Base-by-base conservation (phyloP, 1,284 basidiomycete genomes). In the Exsudoporus floridanus region DNA sequence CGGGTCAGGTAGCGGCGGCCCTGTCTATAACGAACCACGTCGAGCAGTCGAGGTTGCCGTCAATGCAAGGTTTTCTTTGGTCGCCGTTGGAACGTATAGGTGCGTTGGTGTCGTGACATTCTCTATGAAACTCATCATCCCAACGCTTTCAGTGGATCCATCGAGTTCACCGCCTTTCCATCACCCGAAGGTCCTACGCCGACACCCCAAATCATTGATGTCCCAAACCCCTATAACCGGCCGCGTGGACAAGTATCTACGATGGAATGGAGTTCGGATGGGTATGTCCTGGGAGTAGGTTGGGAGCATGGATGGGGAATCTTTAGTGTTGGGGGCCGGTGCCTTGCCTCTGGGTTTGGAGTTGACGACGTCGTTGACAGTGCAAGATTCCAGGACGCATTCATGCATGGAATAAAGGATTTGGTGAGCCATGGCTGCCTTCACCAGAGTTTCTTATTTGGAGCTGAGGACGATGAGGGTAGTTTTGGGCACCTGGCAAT, bases 211-310 rank as follows among this genome's bases (percentile, higher is more conserved):
- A 67, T 69, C 57, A 62, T 90, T 47, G 69, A 81, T 37, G 69
- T 85, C 39, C 83, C 84, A 7, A 80, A 80, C 55, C 74, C 80
- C 36, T 80, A 82, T 58, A 77, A 77, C 51, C 74, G 74, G 56
- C 69, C 80, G 6, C 84, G 84, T 1, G 95, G 95, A 0, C 70
- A 79, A n/a, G 88, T 98, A 2, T 82, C 73, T 41, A 73, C 83
- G 13, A 78, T 98, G 69, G 84, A 92, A 59, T 98, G 94, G 92
- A 95, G 88, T 52, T 90, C 90, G 3, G 97, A 99, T 70, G 97
- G 96, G 1, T 94, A 97, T 70, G 93, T 92, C 1, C 77, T 99
- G n/a, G 95, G 94, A n/a, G 92, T 94, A 1, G 95, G 92, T 0
- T 98, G 93, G 87, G 80, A 86, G 56, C 73, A 82, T 52, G 95